Conservation (phyloP, 169 alveolate species). For the Perkinsus chesapeaki region DNA sequence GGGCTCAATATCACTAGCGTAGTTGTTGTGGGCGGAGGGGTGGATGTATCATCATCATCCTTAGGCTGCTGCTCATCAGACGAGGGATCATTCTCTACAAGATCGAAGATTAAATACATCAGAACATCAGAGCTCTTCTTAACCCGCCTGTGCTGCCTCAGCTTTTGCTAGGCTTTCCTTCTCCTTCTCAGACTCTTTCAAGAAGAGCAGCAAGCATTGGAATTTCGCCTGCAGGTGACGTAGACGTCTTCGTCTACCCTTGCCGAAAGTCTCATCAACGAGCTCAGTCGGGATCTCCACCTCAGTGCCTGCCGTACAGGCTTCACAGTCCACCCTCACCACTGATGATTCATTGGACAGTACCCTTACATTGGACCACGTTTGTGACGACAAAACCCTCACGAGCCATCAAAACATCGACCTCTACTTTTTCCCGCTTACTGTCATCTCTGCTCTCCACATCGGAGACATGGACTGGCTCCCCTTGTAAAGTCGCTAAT, state of each 20-base stretch:
- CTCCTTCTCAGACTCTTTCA: background rate
- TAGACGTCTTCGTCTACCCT: background rate
- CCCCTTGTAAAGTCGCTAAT: background rate
- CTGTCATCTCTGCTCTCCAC: background rate
- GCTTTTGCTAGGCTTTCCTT: no score
- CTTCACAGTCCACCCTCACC: no score
- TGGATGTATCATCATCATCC: background rate
- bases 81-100: background rate
- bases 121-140: background rate
- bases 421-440: background rate
- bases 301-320: background rate
- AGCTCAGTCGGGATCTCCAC: background rate
- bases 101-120: background rate
- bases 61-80: no score
- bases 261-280: background rate
- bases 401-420: background rate
- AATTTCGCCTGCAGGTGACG: background rate
- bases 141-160: background rate
- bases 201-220: background rate
- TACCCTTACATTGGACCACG: no score
- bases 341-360: no score
- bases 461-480: background rate
- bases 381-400: no score
- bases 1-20: background rate
- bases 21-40: background rate